Percentiles rank a stretch among this genome's conserved stretches.
phyloP scores from a whole-genome alignment of 1,139 yeast genomes.

The Candida tropicalis region DNA sequence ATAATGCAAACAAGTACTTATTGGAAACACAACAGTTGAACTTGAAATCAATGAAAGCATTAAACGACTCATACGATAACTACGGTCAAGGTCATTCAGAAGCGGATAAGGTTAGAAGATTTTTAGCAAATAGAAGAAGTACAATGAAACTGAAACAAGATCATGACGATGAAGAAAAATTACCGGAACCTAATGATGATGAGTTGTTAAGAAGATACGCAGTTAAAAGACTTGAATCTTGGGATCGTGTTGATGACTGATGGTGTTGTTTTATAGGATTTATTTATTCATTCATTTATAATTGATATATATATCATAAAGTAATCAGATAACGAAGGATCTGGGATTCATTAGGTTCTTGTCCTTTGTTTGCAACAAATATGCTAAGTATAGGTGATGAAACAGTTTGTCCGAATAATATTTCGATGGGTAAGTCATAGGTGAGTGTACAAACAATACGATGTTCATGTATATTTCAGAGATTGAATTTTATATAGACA shows the following conservation, averaged over 20 bases:
- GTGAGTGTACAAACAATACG: no score
- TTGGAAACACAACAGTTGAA: constrained; percentile 38
- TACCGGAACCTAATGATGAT: constrained; percentile 29
- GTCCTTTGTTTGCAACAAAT: no score
- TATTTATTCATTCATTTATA: no score
- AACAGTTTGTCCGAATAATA: no score
- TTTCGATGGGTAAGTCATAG: no score
- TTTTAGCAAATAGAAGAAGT: constrained; percentile 60
- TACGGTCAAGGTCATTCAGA: constrained; percentile 45
- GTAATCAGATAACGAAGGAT: no score
- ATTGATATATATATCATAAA: no score
- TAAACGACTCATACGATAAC: constrained; percentile 52
- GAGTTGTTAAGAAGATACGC: constrained; percentile 39
- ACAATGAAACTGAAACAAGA: constrained; percentile 24
- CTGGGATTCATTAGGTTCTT: no score
- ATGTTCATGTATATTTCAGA: no score
- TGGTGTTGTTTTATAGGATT: no score
- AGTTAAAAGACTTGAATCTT: constrained; percentile 26
- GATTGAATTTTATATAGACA: no score
- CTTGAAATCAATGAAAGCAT: constrained; percentile 48
- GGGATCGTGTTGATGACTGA: constrained; percentile 14
- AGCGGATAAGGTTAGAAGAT: constrained; percentile 51
- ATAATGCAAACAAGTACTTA: constrained; percentile 33
- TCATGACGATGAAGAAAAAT: constrained; percentile 20
- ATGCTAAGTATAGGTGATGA: no score